phyloP scores from a whole-genome alignment of 345 rosid genomes.

The Sonneratia caseolaris region DNA sequence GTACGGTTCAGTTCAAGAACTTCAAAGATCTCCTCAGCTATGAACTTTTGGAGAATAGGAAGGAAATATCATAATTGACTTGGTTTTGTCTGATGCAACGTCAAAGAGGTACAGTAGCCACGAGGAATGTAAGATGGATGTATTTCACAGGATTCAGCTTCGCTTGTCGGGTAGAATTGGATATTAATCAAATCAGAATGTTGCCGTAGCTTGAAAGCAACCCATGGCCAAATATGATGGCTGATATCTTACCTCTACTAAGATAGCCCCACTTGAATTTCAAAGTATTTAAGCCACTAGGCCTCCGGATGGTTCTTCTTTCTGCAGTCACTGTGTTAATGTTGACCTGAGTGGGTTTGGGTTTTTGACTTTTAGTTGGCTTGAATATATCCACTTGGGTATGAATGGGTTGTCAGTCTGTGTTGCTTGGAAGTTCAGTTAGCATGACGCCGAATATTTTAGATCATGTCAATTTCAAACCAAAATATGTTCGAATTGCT shows the following conservation, averaged over 20 bases:
- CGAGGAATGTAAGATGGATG: neutral
- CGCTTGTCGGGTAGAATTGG: neutral
- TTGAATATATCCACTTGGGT: neutral
- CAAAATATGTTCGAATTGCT: neutral
- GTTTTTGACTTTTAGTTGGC: neutral
- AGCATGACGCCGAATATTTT: neutral
- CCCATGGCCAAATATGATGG: neutral
- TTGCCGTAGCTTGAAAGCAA: neutral
- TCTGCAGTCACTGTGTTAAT: neutral
- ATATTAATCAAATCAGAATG: constrained; percentile 1
- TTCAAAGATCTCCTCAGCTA: neutral
- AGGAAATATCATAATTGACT: neutral
- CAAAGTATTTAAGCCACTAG: neutral
- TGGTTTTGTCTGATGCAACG: neutral
- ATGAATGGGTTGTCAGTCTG: neutral
- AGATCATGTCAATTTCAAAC: neutral
- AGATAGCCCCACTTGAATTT: neutral
- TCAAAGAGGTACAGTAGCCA: neutral
- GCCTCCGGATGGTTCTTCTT: neutral
- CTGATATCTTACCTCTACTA: neutral
- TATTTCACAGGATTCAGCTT: neutral
- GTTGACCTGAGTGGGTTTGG: neutral
- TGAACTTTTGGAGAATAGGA: neutral
- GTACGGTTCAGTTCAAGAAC: constrained; percentile 20
- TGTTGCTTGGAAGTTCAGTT: neutral